A percentile compares a stretch with the other conserved stretches of the same genome.
Evolutionary conservation across 306 rosid genomes (phyloP).

Genomic region (Vigna mungo): DNA sequence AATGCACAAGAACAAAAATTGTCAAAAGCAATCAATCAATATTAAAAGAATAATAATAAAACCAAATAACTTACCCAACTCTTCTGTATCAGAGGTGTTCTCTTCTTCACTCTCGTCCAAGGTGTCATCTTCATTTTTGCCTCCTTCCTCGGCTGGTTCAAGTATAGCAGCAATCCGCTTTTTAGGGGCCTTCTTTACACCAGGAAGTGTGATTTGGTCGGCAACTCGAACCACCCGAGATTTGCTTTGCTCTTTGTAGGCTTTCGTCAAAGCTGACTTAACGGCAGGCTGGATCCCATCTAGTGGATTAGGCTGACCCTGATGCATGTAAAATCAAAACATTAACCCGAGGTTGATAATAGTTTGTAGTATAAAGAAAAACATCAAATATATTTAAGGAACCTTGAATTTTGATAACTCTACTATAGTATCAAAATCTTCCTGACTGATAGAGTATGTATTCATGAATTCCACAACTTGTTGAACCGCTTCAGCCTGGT

Average conservation of each 20-base stretch:
- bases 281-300: constrained; percentile 77
- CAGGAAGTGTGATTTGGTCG: constrained; percentile 74
- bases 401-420: constrained; percentile 96
- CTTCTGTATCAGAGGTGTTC: constrained; percentile 70
- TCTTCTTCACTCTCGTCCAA: constrained; percentile 79
- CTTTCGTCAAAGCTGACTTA: constrained; percentile 87
- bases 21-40: constrained; percentile 26
- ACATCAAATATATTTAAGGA: constrained; percentile 35
- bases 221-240: constrained; percentile 75
- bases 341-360: constrained; percentile 28
- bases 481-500: constrained; percentile 87
- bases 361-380: background rate
- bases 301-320: constrained; percentile 87
- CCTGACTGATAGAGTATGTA: constrained; percentile 78
- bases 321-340: constrained; percentile 33
- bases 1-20: constrained; percentile 29
- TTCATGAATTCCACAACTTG: constrained; percentile 94
- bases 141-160: constrained; percentile 72
- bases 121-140: constrained; percentile 59
- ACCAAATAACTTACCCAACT: constrained; percentile 54
- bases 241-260: constrained; percentile 85
- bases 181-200: constrained; percentile 79
- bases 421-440: constrained; percentile 80
- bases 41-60: background rate
- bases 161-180: constrained; percentile 89